These are phyloP conservation scores for Cyclotella baltica DNA, from an alignment of 108 stramenopile species.

Conservation along the genomic window DNA sequence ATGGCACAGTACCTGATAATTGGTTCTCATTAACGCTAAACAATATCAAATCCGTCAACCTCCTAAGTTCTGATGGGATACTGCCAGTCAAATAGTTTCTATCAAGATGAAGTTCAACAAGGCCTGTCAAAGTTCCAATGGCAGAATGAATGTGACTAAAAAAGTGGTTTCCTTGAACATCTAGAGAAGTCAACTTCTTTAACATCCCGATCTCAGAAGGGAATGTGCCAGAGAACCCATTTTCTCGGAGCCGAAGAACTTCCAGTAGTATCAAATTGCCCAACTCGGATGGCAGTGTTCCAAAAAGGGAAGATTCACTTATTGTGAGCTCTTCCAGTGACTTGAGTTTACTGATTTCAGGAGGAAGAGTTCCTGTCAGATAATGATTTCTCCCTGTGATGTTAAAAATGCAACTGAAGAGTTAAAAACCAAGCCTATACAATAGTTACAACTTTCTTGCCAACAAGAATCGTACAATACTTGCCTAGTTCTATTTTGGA, in stretches of 20 bases:
- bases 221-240: background rate
- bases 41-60: background rate
- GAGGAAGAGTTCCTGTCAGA: background rate
- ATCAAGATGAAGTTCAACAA: background rate
- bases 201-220: background rate
- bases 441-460: no score
- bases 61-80: slow-evolving; percentile 3
- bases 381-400: background rate
- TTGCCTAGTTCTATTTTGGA: background rate
- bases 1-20: no score
- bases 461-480: no score
- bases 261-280: background rate
- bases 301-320: background rate
- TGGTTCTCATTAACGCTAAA: no score
- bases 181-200: background rate
- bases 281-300: background rate
- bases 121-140: background rate
- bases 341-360: background rate
- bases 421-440: background rate
- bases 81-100: background rate
- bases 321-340: background rate
- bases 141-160: background rate
- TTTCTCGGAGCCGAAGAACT: background rate
- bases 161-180: background rate
- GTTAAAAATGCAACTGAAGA: background rate